phyloP scores from a whole-genome alignment of 2,329 filamentous ascomycete genomes.

The Niveomyces coronatus region DNA sequence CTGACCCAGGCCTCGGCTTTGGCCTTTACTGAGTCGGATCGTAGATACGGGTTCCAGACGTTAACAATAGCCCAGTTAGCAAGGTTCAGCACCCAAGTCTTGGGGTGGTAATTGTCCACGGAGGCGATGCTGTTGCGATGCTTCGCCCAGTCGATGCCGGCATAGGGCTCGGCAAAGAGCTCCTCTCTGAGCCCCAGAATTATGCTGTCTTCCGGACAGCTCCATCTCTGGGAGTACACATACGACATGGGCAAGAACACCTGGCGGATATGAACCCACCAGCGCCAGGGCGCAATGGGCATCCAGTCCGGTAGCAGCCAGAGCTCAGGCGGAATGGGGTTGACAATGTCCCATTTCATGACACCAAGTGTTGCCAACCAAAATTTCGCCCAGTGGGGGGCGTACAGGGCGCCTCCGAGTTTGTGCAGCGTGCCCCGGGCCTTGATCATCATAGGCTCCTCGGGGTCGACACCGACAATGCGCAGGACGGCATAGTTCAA shows the following conservation, averaged over 20 bases:
- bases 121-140: slow-evolving; percentile 76
- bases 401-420: slow-evolving; percentile 72
- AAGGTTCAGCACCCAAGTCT: slow-evolving; percentile 70
- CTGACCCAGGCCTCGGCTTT: slow-evolving; percentile 73
- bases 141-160: slow-evolving; percentile 62
- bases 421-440: slow-evolving; percentile 74
- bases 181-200: slow-evolving; percentile 67
- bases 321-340: slow-evolving; percentile 84
- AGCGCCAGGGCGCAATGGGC: slow-evolving; percentile 81
- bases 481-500: slow-evolving; percentile 81
- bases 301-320: slow-evolving; percentile 92
- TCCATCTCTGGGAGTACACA: slow-evolving; percentile 75
- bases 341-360: slow-evolving; percentile 83
- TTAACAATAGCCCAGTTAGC: slow-evolving; percentile 71
- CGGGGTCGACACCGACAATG: slow-evolving; percentile 70
- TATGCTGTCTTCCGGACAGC: slow-evolving; percentile 63
- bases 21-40: slow-evolving; percentile 53
- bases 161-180: slow-evolving; percentile 69
- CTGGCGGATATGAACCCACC: slow-evolving; percentile 98
- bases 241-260: slow-evolving; percentile 93
- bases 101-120: slow-evolving; percentile 86
- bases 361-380: slow-evolving; percentile 83
- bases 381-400: slow-evolving; percentile 95
- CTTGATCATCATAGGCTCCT: slow-evolving; percentile 77
- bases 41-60: slow-evolving; percentile 70